Conservation (phyloP, 1,284 basidiomycete genomes). For the Neonothopanus nambi region DNA sequence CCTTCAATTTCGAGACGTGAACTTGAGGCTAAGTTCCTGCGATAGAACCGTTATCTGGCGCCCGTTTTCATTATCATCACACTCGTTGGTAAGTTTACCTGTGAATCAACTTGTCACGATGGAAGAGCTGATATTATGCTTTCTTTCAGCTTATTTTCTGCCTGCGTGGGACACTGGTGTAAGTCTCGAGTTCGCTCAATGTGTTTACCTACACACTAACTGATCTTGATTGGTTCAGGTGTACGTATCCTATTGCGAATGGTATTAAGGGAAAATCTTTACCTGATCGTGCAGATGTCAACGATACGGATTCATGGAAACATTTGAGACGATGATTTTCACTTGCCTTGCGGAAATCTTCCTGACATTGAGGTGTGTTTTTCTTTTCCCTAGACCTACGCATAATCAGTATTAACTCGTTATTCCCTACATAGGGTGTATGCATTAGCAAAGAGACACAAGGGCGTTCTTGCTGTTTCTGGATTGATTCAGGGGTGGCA, state of each 20-base stretch:
- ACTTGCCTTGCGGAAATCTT: slow-evolving; percentile 21
- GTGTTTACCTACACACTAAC: too few relatives aligned
- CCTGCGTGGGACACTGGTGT: slow-evolving; percentile 1
- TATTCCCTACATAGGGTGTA: slow-evolving; percentile 15
- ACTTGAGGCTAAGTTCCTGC: not conserved
- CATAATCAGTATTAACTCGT: not conserved
- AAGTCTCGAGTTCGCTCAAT: not conserved
- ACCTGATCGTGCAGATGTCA: slow-evolving; percentile 14
- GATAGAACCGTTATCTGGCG: slow-evolving; percentile 11
- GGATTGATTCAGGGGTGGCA: too few relatives aligned
- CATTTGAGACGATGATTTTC: slow-evolving; percentile 17
- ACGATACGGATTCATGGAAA: slow-evolving; percentile 23
- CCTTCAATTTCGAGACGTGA: too few relatives aligned
- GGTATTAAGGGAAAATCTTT: not conserved
- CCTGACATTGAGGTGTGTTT: slow-evolving; percentile 17
- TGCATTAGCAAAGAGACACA: too few relatives aligned
- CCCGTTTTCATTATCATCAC: slow-evolving; percentile 6
- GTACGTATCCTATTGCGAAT: not conserved
- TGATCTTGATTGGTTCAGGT: not conserved
- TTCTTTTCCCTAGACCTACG: not conserved
- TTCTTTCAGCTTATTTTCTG: not conserved
- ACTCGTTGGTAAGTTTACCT: not conserved
- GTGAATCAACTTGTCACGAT: not conserved
- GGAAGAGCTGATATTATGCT: too few relatives aligned
- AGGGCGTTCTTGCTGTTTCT: too few relatives aligned